Evolutionary conservation across 257 asterid genomes (phyloP), one percentile per base, ranked within the genome.

Genomic region (Scutellaria galericulata): DNA sequence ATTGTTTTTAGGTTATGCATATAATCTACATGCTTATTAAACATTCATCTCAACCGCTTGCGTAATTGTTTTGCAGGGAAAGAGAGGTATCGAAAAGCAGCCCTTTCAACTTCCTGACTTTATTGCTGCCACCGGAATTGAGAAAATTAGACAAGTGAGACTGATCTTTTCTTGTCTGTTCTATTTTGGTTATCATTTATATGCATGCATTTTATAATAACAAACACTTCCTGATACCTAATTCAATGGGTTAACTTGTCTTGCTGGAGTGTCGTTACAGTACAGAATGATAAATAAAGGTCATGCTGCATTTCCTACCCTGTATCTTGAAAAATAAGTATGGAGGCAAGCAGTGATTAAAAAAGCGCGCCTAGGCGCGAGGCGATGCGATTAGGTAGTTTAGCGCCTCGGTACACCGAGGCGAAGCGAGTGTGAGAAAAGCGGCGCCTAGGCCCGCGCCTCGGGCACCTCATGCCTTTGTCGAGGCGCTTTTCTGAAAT

Each of bases 111-210:
- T 94, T 76, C 99, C 99, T 42, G 98, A 94, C 79, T 94, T 94
- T 66, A 94, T 91, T 82, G 99, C 98, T 73, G 98, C 98, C 22
- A 94, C 97, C n/a, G 99, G 99, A 81, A 94, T 94, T 50, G 99
- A 94, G 87, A 91, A 91, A 86, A 94, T 94, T 74, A 90, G 99
- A 90, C 99, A 91, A 81, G 99, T 92, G 74, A 80, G 95, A 64
- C 48, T 44, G 22, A 51, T n/a, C 7, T 47, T 74, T 65, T 46
- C 71, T 51, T 47, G 13, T 70, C 51, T 72, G 39, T 68, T 8
- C 10, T 54, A n/a, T 18, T 45, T 57, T 73, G 27, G 15, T 56
- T 52, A 64, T 70, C 47, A 50, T 75, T 20, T 56, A 39, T 57
- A 5, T 58, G 55, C 72, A 63, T 27, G 62, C 24, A 6, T 71